Percentiles rank a stretch among this genome's conserved stretches.
Evolutionary conservation across 2,329 filamentous ascomycete genomes (phyloP).

Genomic region (Fusarium tuaranense): DNA sequence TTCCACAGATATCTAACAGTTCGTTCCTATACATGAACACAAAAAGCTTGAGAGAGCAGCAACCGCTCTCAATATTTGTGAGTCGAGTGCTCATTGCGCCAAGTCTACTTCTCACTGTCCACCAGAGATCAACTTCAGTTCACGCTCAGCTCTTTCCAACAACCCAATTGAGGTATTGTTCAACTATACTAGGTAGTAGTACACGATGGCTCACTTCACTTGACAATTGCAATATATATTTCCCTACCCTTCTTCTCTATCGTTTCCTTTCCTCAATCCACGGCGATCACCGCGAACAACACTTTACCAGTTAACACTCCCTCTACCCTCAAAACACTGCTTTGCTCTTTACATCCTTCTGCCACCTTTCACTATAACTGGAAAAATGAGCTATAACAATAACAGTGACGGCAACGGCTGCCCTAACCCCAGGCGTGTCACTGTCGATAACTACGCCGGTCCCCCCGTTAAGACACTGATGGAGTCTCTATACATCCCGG

Average conservation of each 20-base stretch:
- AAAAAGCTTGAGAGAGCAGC: not conserved
- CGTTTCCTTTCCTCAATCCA: not conserved
- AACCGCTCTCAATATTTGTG: not conserved
- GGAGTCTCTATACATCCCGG: not conserved
- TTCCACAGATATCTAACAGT: not conserved
- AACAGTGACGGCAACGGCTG: not conserved
- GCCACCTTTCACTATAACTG: not conserved
- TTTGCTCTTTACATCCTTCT: not conserved
- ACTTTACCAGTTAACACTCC: not conserved
- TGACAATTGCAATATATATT: not conserved
- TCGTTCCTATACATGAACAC: not conserved
- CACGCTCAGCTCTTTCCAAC: not conserved
- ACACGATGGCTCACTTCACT: not conserved
- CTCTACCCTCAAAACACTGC: not conserved
- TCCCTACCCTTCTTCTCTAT: not conserved
- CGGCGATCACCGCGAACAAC: not conserved
- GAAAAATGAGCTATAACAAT: not conserved
- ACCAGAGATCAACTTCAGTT: not conserved
- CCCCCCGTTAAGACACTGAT: not conserved
- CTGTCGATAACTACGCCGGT: not conserved
- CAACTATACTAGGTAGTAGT: not conserved
- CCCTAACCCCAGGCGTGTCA: not conserved
- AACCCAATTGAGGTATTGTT: not conserved
- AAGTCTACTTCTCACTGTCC: not conserved
- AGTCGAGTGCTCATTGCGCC: not conserved